Base-by-base conservation (phyloP, 306 rosid species). In the Clitoria ternatea region DNA sequence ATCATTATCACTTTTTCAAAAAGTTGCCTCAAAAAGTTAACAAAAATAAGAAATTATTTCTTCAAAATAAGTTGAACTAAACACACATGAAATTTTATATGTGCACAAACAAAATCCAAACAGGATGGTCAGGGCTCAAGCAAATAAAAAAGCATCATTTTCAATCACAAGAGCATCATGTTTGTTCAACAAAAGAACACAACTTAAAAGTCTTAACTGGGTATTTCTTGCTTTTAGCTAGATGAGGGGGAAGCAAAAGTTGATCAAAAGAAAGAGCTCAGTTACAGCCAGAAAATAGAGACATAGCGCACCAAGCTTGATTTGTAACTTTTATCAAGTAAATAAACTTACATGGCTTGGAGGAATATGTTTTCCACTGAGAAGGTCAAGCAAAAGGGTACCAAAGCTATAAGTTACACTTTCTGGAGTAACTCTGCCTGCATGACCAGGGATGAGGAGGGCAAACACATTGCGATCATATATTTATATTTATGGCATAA, bases 301-400 rank as follows among this genome's bases (percentile, higher is more conserved):
- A 56, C n/a, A 45, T 9, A 45, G 44, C 5, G 36, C 44, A 27
- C 12, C 36, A 53, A 27, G 33, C 35, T 19, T 47, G 56, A 17
- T 8, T 27, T 45, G 26, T 6, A 44, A 17, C 50, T 33, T 20
- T 39, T 33, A 36, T 35, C 56, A 50, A 54, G 59, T 59, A 78
- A 82, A 49, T 66, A 69, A 69, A 79, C 96, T 84, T 85, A 89
- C 99, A 86, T 89, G 99, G 78, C 97, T 94, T 30, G 99, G 99
- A 81, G 99, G 99, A 79, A 94, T 91, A 69, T 94, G 97, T 17
- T 94, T 94, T 59, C 99, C 99, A 70, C 99, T 94, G 29, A 94
- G 96, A 70, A 94, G 99, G 80, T 94, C 99, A 66, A 94, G 91
- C 84, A 89, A 81, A 75, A 94, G 96, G 69, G 97, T 94, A 30